Base-by-base conservation (phyloP, 352 stramenopile genomes). In the Pythium rishiriense region DNA sequence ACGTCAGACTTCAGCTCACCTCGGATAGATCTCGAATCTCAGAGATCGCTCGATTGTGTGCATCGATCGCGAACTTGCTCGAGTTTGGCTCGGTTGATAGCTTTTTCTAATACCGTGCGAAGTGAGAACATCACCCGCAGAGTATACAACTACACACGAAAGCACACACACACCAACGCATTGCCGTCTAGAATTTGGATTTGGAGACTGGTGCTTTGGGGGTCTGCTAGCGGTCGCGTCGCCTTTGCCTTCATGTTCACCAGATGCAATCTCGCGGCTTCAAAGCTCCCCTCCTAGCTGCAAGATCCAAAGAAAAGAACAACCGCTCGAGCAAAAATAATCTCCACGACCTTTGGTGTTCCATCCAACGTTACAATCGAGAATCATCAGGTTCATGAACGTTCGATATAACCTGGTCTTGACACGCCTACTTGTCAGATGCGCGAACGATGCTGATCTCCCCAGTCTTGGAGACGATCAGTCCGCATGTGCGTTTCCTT, bases 61-160 rank as follows among this genome's bases (percentile, higher is more conserved):
- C 85, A 51, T 94, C 85, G 50, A 94, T 80, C 10, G 71, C 85
- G 62, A 76, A 93, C 48, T 91, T 90, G 71, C 81, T 93, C 43
- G 83, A 93, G 60, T 92, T 93, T 28, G 83, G 75, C 66, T 93
- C 83, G 3, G 68, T 75, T 41, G 69, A 73, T 0, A 93, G 75
- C 48, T 69, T 70, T 60, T 55, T 66, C 55, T 70, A 54, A 24
- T 15, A 37, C 11, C n/a, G n/a, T 42, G 41, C 26, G 33, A 25
- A 22, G 28, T 59, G 4, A 31, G 33, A 19, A 10, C 17, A 2
- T 14, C 12, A n/a, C 22, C 12, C 21, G 46, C 45, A 17, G 14
- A 22, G 25, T 53, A 39, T 14, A 14, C 33, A 39, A 39, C 33
- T 14, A 39, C 33, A 39, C 33, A 9, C 11, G 33, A 12, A 41